A percentile compares a stretch with the other conserved stretches of the same genome.
Evolutionary conservation across 495 filamentous ascomycete genomes (phyloP).

Genomic region (Margaritispora aquatica): DNA sequence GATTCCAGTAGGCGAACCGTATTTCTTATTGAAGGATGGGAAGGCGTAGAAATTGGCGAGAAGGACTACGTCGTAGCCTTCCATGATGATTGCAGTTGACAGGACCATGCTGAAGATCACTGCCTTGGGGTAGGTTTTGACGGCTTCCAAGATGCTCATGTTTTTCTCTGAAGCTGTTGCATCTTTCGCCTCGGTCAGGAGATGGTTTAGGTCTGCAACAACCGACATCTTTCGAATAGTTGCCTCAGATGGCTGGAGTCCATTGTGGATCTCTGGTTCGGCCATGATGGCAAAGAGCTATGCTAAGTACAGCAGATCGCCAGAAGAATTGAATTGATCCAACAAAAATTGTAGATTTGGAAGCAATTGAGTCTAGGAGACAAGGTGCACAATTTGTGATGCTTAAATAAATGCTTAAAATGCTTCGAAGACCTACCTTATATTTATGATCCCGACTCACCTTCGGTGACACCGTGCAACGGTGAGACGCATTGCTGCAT

Average conservation of each 20-base stretch:
- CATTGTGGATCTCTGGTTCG: not conserved
- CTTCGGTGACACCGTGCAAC: not conserved
- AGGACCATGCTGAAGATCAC: conserved; percentile 24
- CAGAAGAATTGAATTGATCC: too few species aligned
- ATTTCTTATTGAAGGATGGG: conserved; percentile 28
- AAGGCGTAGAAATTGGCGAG: conserved; percentile 30
- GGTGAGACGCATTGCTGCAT: not conserved
- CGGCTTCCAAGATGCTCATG: conserved; percentile 18
- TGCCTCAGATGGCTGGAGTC: conserved; percentile 7
- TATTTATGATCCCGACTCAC: not conserved
- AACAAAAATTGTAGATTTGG: too few species aligned
- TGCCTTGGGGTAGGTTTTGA: conserved; percentile 34
- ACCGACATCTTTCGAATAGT: conserved; percentile 18
- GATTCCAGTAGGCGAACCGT: conserved; percentile 25
- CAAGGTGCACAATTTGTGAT: too few species aligned
- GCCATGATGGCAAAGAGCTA: not conserved
- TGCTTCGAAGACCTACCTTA: not conserved
- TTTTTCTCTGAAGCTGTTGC: conserved; percentile 18
- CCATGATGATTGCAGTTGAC: conserved; percentile 36
- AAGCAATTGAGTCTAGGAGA: too few species aligned
- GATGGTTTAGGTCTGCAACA: conserved; percentile 1
- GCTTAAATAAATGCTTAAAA: not conserved
- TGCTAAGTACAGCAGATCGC: not conserved
- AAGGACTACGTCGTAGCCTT: conserved; percentile 38
- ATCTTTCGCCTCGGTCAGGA: conserved; percentile 32